Evolutionary conservation across 2,329 filamentous ascomycete species (phyloP).

Genomic region (Metarhizium guizhouense): DNA sequence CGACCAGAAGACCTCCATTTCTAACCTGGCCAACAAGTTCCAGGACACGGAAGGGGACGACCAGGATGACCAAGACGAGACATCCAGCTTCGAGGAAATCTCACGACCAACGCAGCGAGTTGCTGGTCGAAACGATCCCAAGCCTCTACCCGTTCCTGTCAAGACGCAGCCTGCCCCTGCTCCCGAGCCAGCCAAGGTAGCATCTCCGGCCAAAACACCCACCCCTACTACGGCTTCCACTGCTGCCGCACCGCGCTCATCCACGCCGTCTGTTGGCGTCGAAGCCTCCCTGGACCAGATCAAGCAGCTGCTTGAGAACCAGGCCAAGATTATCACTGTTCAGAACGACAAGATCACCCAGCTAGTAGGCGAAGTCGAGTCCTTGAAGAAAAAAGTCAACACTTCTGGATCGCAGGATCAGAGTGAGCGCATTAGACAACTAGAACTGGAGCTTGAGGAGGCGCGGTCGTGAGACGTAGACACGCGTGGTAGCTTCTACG

Average conservation of each 20-base stretch:
- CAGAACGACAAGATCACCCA: conserved; percentile 68
- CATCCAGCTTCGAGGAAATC: conserved; percentile 81
- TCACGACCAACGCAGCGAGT: conserved; percentile 62
- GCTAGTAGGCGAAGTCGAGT: conserved; percentile 66
- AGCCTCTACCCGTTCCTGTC: conserved; percentile 29
- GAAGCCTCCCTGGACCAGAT: conserved; percentile 66
- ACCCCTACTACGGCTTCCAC: conserved; percentile 19
- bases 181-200: conserved; percentile 18
- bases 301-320: conserved; percentile 65
- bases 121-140: conserved; percentile 28
- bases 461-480: conserved; percentile 39
- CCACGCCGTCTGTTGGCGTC: conserved; percentile 30
- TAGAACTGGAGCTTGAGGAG: conserved; percentile 60
- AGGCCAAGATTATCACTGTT: conserved; percentile 67
- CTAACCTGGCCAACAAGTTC: conserved; percentile 77
- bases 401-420: conserved; percentile 43
- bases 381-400: conserved; percentile 67
- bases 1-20: conserved; percentile 81
- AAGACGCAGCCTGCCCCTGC: conserved; percentile 14
- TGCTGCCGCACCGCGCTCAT: conserved; percentile 15
- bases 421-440: conserved; percentile 57
- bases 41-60: conserved; percentile 65
- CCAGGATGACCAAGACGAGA: conserved; percentile 54
- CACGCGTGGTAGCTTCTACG: neutral
- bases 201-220: conserved; percentile 23